Conservation (phyloP, 164 flowering plant genomes). For the Kalanchoe fedtschenkoi region DNA sequence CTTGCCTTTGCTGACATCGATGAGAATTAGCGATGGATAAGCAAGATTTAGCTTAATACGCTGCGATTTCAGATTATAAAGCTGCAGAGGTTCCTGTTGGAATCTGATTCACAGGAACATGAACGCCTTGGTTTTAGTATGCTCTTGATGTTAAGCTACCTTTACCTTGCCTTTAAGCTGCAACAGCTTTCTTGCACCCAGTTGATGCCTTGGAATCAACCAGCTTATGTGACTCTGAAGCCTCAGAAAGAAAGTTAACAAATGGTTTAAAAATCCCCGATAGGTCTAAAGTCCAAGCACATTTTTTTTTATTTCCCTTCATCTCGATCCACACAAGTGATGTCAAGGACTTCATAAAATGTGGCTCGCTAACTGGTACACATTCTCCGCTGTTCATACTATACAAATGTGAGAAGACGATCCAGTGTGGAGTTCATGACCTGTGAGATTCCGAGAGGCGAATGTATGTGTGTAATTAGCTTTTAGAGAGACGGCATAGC, state of each 20-base stretch:
- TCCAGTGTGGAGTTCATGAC: no score
- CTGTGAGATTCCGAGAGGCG: no score
- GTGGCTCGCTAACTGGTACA: no score
- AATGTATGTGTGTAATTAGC: neutral
- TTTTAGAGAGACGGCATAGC: neutral
- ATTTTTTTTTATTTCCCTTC: no score
- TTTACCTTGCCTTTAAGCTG: neutral
- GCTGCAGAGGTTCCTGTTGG: neutral
- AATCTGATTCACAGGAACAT: conserved; percentile 2
- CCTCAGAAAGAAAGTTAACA: neutral
- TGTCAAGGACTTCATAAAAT: no score
- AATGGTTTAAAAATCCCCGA: no score
- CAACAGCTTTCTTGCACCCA: neutral
- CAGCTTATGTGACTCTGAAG: conserved; percentile 1
- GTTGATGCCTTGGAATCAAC: neutral
- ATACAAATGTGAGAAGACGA: no score
- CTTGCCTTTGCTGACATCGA: conserved; percentile 1
- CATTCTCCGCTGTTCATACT: no score
- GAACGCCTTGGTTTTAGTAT: neutral
- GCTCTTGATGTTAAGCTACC: neutral
- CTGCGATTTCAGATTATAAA: neutral
- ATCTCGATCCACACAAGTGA: no score
- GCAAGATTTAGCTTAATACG: neutral
- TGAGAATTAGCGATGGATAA: neutral
- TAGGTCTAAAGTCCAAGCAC: no score